Base-by-base conservation (phyloP, 2,329 filamentous ascomycete species). In the Dichotomopilus funicola region DNA sequence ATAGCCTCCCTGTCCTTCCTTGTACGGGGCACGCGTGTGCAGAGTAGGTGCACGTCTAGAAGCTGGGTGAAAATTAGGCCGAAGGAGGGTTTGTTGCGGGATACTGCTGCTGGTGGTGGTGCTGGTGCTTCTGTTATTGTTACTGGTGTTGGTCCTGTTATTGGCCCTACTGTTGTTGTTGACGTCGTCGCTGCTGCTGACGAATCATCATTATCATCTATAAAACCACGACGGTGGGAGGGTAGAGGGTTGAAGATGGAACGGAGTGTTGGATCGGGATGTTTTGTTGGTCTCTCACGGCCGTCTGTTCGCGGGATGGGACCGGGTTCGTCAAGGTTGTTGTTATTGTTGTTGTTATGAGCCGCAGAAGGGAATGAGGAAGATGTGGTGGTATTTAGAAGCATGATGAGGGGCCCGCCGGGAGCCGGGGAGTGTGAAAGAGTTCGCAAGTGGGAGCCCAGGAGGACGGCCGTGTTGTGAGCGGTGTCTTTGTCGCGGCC, bases 61-160 rank as follows among this genome's bases (percentile, higher is more conserved):
- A 83, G 71, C 65, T 80, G 76, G 5, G 74, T 62, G 59, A 85
- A 85, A 4, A 79, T 73, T 11, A 74, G 69, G 5, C 81, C 81
- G 53, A 81, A 82, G 12, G 72, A 72, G 5, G 79, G 78, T 57
- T 76, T 80, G 58, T 70, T 48, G 4, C 34, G 19, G 19, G 19
- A 27, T 27, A 27, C 19, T 27, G 19, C 19, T 27, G 19, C 19
- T 27, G 19, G 19, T 27, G 19, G 19, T 27, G 19, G 19, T 27
- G 19, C 3, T 27, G 19, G 19, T 27, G 3, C 19, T 27, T 27
- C 19, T 27, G 19, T 27, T 27, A 3, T 27, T 27, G 19, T 27
- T 27, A 2, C 19, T 27, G 19, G 19, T 27, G 19, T 27, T 27
- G 2, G 19, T 3, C 19, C 19, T 27, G 19, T 27, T 27, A 3